phyloP scores from a whole-genome alignment of 306 rosid species.

The Dalbergia cultrata region DNA sequence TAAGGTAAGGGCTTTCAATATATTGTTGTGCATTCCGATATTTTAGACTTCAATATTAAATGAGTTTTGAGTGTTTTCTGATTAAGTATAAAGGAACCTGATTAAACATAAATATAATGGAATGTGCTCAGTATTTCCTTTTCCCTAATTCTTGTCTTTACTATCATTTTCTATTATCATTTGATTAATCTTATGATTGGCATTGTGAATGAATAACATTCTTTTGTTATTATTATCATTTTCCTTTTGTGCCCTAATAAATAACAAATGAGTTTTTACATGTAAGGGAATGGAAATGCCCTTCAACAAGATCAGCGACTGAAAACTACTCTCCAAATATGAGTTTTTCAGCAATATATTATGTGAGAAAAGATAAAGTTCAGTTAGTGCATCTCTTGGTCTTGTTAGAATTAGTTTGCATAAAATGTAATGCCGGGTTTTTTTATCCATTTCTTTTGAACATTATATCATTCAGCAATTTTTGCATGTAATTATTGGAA shows the following conservation, averaged over 20 bases:
- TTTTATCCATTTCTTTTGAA: neutral
- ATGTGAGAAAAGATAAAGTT: conserved; percentile 5
- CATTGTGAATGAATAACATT: neutral
- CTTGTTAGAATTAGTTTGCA: conserved; percentile 26
- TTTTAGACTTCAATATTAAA: neutral
- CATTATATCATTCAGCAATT: conserved; percentile 29
- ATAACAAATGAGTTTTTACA: conserved; percentile 15
- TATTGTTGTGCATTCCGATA: conserved; percentile 2
- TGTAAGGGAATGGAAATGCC: neutral
- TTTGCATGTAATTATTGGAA: conserved; percentile 32
- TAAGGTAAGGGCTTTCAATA: neutral
- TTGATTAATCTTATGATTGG: neutral
- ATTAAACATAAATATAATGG: neutral
- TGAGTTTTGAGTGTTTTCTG: neutral
- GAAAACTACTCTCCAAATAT: neutral
- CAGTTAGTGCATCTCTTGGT: conserved; percentile 11
- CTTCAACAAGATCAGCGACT: neutral
- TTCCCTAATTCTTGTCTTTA: neutral
- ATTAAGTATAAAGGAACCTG: neutral
- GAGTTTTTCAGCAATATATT: neutral
- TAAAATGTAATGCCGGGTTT: neutral
- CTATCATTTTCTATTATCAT: neutral
- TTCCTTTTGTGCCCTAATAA: neutral
- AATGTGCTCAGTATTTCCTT: neutral
- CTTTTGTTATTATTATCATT: neutral